phyloP scores from a whole-genome alignment of 116 monocot species.

The Iris pallida region DNA sequence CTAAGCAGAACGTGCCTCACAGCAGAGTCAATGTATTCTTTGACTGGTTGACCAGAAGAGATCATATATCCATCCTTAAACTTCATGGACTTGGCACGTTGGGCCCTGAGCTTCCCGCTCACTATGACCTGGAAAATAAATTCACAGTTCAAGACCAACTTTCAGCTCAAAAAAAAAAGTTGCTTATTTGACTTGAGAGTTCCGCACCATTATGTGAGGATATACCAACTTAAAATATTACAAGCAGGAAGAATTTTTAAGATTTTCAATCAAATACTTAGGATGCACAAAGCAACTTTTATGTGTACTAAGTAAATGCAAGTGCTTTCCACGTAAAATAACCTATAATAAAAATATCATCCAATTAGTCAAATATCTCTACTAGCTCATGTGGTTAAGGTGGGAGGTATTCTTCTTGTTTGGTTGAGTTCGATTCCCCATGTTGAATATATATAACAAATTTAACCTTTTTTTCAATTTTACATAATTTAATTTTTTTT shows the following conservation, averaged over 20 bases:
- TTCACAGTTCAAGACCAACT: neutral
- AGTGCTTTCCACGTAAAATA: no score
- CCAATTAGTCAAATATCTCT: no score
- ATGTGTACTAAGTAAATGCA: no score
- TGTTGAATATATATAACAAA: no score
- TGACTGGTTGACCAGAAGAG: conserved; percentile 51
- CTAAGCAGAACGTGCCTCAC: conserved; percentile 52
- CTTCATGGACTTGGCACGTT: conserved; percentile 43
- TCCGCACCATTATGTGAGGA: neutral
- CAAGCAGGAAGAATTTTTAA: neutral
- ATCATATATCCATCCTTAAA: conserved; percentile 54
- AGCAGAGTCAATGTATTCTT: conserved; percentile 50
- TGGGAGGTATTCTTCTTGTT: no score
- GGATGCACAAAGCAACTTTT: neutral
- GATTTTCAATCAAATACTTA: neutral
- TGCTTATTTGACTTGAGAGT: neutral
- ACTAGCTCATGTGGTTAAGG: no score
- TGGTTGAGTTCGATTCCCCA: no score
- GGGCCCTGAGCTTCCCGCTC: conserved; percentile 53
- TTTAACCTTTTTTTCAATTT: no score
- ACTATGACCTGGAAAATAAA: conserved; percentile 34
- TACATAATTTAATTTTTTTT: no score
- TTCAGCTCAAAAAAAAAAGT: neutral
- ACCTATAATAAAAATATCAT: no score
- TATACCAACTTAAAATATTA: neutral